Evolutionary conservation across 2,329 filamentous ascomycete genomes (phyloP).

Genomic region (Elsinoe ampelina): DNA sequence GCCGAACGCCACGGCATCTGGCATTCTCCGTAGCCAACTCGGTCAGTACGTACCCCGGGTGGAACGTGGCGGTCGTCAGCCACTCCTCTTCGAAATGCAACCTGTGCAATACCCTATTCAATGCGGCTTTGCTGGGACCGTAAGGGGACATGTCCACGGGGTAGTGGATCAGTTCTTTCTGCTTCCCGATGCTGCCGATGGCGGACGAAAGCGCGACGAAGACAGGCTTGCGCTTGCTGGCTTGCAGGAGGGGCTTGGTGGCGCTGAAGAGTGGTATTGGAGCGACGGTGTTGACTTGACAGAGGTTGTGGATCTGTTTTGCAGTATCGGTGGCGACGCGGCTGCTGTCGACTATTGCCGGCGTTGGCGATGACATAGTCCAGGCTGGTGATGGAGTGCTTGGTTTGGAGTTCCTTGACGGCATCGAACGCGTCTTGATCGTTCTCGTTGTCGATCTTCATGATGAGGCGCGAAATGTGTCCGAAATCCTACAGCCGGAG

Average conservation of each 20-base stretch:
- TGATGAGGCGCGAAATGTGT: slow-evolving; percentile 16
- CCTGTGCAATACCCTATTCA: slow-evolving; percentile 31
- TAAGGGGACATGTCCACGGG: slow-evolving; percentile 32
- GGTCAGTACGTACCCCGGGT: slow-evolving; percentile 34
- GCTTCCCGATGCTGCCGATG: slow-evolving; percentile 20
- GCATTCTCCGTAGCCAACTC: too few species aligned
- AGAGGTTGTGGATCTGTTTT: slow-evolving; percentile 6
- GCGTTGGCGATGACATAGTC: slow-evolving; percentile 16
- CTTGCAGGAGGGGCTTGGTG: slow-evolving; percentile 30
- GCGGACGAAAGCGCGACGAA: slow-evolving; percentile 32
- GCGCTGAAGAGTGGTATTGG: slow-evolving; percentile 20
- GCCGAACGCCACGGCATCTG: slow-evolving; percentile 27
- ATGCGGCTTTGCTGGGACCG: slow-evolving; percentile 35
- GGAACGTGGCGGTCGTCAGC: slow-evolving; percentile 21
- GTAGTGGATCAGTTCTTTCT: too few species aligned
- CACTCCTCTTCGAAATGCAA: slow-evolving; percentile 29
- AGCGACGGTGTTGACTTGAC: neutral
- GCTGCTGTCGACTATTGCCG: neutral
- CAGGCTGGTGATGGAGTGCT: slow-evolving; percentile 21
- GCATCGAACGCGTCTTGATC: slow-evolving; percentile 7
- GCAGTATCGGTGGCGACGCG: neutral
- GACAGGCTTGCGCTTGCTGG: slow-evolving; percentile 23
- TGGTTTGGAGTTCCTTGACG: slow-evolving; percentile 20
- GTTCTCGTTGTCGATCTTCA: slow-evolving; percentile 16
- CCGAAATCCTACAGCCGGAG: too few species aligned